Evolutionary conservation across 163 green algal genomes (phyloP).

Genomic region (Scenedesmus sp.): DNA sequence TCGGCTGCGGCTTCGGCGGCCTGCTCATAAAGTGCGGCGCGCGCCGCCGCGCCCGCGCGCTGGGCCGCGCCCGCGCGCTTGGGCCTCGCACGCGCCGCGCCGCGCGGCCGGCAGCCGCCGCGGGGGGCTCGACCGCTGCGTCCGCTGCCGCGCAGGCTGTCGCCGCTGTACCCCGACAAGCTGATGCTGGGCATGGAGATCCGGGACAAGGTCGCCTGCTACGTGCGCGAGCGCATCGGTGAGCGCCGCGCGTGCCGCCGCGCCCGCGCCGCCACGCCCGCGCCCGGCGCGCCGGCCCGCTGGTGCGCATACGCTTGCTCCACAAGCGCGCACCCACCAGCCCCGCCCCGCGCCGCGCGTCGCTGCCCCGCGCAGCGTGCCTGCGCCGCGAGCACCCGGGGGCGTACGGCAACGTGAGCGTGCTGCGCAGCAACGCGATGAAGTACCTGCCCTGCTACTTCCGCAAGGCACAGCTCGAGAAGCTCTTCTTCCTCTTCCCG

Average conservation of each 20-base stretch:
- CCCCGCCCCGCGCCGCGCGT: not conserved
- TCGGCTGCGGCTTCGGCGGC: slow-evolving; percentile 98
- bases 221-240: slow-evolving; percentile 48
- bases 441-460: slow-evolving; percentile 98
- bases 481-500: slow-evolving; percentile 99
- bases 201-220: slow-evolving; percentile 84
- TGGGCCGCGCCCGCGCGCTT: too few relatives aligned
- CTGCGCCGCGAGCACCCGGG: slow-evolving; percentile 68
- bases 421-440: slow-evolving; percentile 94
- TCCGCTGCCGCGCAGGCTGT: slow-evolving; percentile 60
- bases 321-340: not conserved
- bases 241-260: not conserved
- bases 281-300: too few relatives aligned
- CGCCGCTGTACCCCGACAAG: slow-evolving; percentile 88
- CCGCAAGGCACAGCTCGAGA: slow-evolving; percentile 89
- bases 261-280: too few relatives aligned
- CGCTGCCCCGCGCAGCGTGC: slow-evolving; percentile 49
- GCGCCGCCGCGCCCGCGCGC: too few relatives aligned
- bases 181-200: slow-evolving; percentile 97
- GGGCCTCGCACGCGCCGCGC: too few relatives aligned
- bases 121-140: too few relatives aligned
- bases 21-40: slow-evolving; percentile 79
- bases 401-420: slow-evolving; percentile 85
- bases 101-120: too few relatives aligned
- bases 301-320: too few relatives aligned